phyloP scores from a whole-genome alignment of 805 yeast genomes.

The Starmerella stigmatis region DNA sequence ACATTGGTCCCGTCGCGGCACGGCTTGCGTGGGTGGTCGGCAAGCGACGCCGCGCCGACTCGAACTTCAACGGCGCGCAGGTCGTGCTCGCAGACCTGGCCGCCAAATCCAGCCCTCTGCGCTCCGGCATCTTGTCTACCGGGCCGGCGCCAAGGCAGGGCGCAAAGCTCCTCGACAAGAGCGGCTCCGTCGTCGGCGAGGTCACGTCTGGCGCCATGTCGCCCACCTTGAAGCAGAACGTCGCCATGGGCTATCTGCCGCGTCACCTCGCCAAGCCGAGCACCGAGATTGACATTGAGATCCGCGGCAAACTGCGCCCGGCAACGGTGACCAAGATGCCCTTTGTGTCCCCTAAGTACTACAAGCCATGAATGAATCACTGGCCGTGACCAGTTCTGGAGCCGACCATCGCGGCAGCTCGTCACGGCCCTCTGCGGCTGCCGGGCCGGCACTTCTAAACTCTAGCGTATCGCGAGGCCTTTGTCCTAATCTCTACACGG shows the following conservation, averaged over 20 bases:
- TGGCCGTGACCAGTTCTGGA: too few species aligned
- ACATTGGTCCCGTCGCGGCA: conserved; percentile 77
- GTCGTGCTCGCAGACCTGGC: conserved; percentile 60
- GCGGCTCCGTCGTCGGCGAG: conserved; percentile 44
- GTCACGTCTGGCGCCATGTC: conserved; percentile 55
- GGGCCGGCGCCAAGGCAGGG: conserved; percentile 95
- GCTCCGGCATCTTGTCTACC: conserved; percentile 61
- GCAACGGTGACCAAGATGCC: conserved; percentile 78
- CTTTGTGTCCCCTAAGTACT: conserved; percentile 64
- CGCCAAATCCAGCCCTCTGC: conserved; percentile 48
- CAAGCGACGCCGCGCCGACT: conserved; percentile 54
- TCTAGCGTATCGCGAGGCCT: too few species aligned
- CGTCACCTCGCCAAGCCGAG: conserved; percentile 65
- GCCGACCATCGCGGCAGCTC: too few species aligned
- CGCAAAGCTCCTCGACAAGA: conserved; percentile 50
- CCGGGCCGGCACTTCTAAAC: too few species aligned
- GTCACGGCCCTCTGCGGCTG: too few species aligned
- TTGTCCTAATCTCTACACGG: neutral
- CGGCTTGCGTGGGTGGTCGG: conserved; percentile 84
- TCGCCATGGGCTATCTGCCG: conserved; percentile 83
- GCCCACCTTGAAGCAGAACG: conserved; percentile 65
- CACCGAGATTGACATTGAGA: conserved; percentile 57
- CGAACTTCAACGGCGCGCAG: conserved; percentile 63
- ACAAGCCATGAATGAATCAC: too few species aligned
- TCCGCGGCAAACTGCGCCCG: conserved; percentile 72